These are phyloP conservation scores for Cyberlindnera euphorbiae DNA, from an alignment of 805 yeast species.

Conservation along the genomic window DNA sequence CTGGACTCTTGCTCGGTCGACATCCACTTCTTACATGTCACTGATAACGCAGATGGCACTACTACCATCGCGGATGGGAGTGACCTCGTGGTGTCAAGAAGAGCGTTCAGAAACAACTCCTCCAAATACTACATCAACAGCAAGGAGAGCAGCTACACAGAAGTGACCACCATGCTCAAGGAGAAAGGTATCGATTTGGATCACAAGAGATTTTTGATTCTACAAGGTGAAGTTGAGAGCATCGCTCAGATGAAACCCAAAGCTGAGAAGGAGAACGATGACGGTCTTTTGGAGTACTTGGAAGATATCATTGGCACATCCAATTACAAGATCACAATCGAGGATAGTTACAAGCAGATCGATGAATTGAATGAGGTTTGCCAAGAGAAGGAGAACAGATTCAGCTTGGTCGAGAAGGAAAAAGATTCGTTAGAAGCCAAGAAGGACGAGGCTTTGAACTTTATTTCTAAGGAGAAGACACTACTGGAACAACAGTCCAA, in stretches of 20 bases:
- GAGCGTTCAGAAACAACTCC: slow-evolving; percentile 68
- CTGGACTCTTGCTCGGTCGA: slow-evolving; percentile 83
- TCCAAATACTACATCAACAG: slow-evolving; percentile 78
- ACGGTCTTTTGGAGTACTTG: slow-evolving; percentile 87
- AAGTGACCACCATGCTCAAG: slow-evolving; percentile 69
- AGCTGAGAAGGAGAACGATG: slow-evolving; percentile 88
- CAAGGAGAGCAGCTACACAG: slow-evolving; percentile 63
- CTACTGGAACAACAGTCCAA: slow-evolving; percentile 49
- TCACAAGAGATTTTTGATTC: slow-evolving; percentile 87
- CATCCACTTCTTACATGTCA: slow-evolving; percentile 75
- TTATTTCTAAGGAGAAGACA: slow-evolving; percentile 58
- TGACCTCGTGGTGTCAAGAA: slow-evolving; percentile 66
- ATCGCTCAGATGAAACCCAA: slow-evolving; percentile 99
- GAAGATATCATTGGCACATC: slow-evolving; percentile 98
- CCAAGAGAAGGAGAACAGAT: slow-evolving; percentile 73
- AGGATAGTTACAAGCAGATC: slow-evolving; percentile 50
- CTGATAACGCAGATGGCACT: slow-evolving; percentile 49
- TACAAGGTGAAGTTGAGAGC: slow-evolving; percentile 98
- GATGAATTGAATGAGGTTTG: slow-evolving; percentile 79
- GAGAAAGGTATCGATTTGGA: slow-evolving; percentile 89
- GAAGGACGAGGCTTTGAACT: slow-evolving; percentile 65
- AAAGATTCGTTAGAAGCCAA: slow-evolving; percentile 56
- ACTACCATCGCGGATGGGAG: slow-evolving; percentile 46
- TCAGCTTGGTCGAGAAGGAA: slow-evolving; percentile 75
- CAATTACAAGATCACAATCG: slow-evolving; percentile 72